Evolutionary conservation across 2,329 filamentous ascomycete genomes (phyloP), one percentile per base, ranked within the genome.

Genomic region (Neoscytalidium dimidiatum): DNA sequence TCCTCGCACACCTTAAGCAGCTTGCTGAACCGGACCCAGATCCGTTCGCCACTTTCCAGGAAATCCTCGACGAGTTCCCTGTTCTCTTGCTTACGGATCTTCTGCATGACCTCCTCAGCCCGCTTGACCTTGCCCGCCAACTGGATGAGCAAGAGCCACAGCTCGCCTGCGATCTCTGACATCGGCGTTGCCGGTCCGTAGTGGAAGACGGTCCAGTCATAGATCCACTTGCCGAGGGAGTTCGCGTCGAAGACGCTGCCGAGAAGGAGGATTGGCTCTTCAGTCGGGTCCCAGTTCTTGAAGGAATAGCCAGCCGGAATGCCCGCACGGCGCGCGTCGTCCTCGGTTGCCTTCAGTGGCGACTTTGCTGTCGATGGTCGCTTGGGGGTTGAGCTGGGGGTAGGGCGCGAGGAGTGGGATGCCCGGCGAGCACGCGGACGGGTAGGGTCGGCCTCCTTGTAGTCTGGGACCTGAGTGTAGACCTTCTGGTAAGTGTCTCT

Each of bases 161-260:
- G 85, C 73, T 98, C 94, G 70, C 94, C 95, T 2, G 95, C 94
- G 79, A 96, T 89, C 69, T 97, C 93, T 62, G 93, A 88, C 74
- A 97, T 92, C 58, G 93, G 92, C 11, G 91, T 92, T 44, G 87
- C 86, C 14, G 92, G 87, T 41, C 92, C 92, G 70, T 96, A 89
- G 76, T 90, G 89, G 82, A 92, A 97, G 68, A 97, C 92, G 19
- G 95, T 97, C 95, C 95, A 99, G 84, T 98, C 95, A 80, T 97
- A 99, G 74, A 99, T 96, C 95, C 95, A 99, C 81, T 97, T 97
- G 74, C 95, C 95, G 31, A 99, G 85, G 28, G 92, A 97, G 85
- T 98, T 97, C 74, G 94, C 92, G 75, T 98, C 95, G 74, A 98
- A 98, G 64, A 98, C 95, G 75, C 92, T 96, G 58, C 95, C 95